Percentiles rank a stretch among this genome's conserved stretches.
Evolutionary conservation across 495 filamentous ascomycete species (phyloP).

Genomic region (Neurospora sp.): DNA sequence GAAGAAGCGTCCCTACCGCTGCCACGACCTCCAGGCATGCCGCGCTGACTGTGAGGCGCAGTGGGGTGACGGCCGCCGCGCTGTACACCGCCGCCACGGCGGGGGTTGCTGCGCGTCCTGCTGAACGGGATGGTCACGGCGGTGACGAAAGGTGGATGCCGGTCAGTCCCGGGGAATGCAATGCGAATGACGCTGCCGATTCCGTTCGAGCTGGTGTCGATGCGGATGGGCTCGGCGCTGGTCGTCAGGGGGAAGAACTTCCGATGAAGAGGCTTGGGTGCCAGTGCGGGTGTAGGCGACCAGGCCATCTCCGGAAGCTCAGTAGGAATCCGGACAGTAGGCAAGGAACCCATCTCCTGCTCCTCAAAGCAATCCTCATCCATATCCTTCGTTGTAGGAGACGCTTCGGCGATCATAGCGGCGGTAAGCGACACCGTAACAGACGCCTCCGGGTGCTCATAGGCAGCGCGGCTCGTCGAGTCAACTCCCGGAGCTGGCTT

Average conservation of each 20-base stretch:
- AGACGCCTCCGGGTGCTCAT: conserved; percentile 46
- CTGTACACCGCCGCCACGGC: conserved; percentile 26
- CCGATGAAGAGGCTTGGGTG: conserved; percentile 28
- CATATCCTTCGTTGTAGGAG: conserved; percentile 46
- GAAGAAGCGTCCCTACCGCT: conserved; percentile 13
- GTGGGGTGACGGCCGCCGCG: conserved; percentile 20
- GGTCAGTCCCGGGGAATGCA: conserved; percentile 28
- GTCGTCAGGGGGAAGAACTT: conserved; percentile 25
- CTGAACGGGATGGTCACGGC: conserved; percentile 28
- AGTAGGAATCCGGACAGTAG: conserved; percentile 55
- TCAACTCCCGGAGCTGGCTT: conserved; percentile 42
- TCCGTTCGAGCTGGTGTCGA: conserved; percentile 27
- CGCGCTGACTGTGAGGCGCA: conserved; percentile 11
- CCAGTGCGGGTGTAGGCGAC: conserved; percentile 26
- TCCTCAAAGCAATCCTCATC: conserved; percentile 77
- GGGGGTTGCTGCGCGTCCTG: conserved; percentile 37
- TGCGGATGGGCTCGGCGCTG: conserved; percentile 31
- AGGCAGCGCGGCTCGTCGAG: conserved; percentile 49
- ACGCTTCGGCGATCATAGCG: conserved; percentile 8
- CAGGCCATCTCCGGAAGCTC: conserved; percentile 45
- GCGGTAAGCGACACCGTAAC: conserved; percentile 25
- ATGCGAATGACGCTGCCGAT: conserved; percentile 34
- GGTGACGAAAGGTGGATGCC: conserved; percentile 13
- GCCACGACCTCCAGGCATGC: neutral
- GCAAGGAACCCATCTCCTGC: conserved; percentile 68